These are phyloP conservation scores for Leishmania mexicana DNA, from an alignment of 208 protist species.

Conservation along the genomic window DNA sequence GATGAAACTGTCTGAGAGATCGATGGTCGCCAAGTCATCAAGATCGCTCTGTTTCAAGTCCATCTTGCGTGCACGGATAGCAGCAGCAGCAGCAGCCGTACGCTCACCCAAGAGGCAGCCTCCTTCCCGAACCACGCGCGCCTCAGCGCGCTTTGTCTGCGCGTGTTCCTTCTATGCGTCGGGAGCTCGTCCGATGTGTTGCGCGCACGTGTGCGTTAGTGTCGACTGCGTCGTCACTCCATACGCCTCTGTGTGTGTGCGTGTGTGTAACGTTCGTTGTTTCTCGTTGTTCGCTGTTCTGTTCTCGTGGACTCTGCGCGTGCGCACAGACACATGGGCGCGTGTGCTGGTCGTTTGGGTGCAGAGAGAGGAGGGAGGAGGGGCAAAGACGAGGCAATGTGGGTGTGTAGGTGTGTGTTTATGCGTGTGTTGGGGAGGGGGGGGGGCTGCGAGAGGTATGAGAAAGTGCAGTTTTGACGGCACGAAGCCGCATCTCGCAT, in stretches of 20 bases:
- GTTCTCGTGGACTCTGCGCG: not conserved
- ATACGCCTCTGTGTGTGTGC: not conserved
- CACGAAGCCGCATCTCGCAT: not conserved
- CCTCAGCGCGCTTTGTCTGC: not conserved
- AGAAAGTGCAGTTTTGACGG: too few species aligned
- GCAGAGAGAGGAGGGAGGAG: not conserved
- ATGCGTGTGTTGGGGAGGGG: too few species aligned
- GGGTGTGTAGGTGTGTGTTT: too few species aligned
- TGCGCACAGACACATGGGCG: not conserved
- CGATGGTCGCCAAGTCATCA: constrained; percentile 59
- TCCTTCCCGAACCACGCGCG: not conserved
- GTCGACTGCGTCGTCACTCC: not conserved
- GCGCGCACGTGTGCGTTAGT: not conserved
- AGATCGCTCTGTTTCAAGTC: constrained; percentile 45
- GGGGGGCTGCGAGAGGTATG: not conserved
- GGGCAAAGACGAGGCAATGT: not conserved
- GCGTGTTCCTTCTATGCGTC: not conserved
- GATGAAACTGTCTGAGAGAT: constrained; percentile 61
- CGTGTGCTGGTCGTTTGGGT: not conserved
- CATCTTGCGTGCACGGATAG: not conserved
- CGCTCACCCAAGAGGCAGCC: not conserved
- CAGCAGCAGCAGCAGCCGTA: not conserved
- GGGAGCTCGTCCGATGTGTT: not conserved
- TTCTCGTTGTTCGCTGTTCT: not conserved
- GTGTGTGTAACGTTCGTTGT: not conserved